phyloP scores from a whole-genome alignment of 805 yeast genomes.

The Scheffersomyces lignosus region DNA sequence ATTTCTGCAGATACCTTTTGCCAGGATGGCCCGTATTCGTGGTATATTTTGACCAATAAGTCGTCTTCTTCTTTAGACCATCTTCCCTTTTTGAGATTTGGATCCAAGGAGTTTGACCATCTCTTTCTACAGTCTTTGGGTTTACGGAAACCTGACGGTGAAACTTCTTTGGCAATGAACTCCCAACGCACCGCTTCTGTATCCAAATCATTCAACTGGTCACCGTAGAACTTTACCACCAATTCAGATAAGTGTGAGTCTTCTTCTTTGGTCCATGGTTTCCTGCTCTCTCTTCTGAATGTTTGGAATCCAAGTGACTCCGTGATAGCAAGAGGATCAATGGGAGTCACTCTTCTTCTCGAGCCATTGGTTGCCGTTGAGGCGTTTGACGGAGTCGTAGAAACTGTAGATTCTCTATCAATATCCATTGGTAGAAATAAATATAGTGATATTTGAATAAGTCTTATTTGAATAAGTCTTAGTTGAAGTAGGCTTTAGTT shows the following conservation, averaged over 20 bases:
- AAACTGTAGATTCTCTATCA: too few relatives aligned
- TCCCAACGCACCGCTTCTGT: constrained; percentile 63
- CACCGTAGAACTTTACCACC: constrained; percentile 37
- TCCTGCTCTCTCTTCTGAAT: constrained; percentile 59
- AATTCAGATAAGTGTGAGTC: constrained; percentile 52
- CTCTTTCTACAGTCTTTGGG: constrained; percentile 84
- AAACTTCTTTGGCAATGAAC: constrained; percentile 39
- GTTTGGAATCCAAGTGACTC: constrained; percentile 76
- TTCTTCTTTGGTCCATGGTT: constrained; percentile 77
- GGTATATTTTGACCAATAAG: constrained; percentile 59
- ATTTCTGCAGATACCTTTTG: constrained; percentile 75
- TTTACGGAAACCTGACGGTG: constrained; percentile 51
- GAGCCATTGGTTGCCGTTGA: too few relatives aligned
- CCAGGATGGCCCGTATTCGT: constrained; percentile 79
- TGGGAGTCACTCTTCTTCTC: constrained; percentile 19
- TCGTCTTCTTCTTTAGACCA: constrained; percentile 87
- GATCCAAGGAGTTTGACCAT: constrained; percentile 86
- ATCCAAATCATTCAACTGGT: constrained; percentile 23
- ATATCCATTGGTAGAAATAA: too few relatives aligned
- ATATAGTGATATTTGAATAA: too few relatives aligned
- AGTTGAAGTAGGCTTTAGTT: too few relatives aligned
- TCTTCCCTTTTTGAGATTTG: constrained; percentile 75
- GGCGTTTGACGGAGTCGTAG: too few relatives aligned
- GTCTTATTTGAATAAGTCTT: too few relatives aligned
- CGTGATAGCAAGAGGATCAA: constrained; percentile 60